Conservation (phyloP, 306 rosid genomes). For the Sphenostylis stenocarpa region DNA sequence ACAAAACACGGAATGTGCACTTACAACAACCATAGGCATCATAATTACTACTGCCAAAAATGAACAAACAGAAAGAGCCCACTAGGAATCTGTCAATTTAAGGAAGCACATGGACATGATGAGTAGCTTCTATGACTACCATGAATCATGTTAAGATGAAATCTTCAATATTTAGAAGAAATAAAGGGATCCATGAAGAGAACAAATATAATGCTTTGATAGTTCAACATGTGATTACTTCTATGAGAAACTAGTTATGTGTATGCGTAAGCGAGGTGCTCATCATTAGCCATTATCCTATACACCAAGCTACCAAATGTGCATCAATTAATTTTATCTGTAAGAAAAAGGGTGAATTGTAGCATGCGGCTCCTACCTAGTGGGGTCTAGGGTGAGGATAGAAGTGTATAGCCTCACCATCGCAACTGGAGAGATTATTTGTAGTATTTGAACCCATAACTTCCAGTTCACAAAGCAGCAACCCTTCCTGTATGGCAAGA, state of each 20-base stretch:
- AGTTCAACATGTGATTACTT: background rate
- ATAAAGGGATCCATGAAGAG: background rate
- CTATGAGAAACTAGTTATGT: background rate
- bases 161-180: background rate
- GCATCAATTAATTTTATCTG: background rate
- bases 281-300: no score
- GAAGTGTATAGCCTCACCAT: background rate
- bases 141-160: background rate
- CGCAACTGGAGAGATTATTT: background rate
- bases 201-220: background rate
- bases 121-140: background rate
- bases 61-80: background rate
- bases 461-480: background rate
- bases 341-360: background rate
- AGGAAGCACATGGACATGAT: background rate
- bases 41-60: background rate
- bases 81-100: background rate
- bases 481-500: background rate
- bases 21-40: background rate
- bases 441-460: background rate
- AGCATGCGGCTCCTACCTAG: background rate
- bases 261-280: background rate
- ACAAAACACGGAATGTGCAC: background rate
- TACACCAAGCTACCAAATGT: background rate
- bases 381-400: background rate